Evolutionary conservation across 106 monocot species (phyloP), one percentile per base, ranked within the genome.

Genomic region (Acanthochlamys bracteata): DNA sequence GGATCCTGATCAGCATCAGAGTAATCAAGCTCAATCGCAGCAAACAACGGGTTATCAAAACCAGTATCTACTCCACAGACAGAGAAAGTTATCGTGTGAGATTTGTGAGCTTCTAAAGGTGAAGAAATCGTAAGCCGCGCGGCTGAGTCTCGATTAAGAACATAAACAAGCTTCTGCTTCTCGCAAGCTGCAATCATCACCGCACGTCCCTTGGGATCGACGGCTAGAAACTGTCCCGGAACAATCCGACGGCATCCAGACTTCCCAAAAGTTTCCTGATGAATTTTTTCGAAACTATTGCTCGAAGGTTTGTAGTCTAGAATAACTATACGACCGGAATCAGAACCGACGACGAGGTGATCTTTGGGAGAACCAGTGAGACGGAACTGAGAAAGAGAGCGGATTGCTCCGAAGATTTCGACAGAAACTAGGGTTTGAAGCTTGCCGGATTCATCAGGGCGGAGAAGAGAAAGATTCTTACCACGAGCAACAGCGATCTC

Each of bases 191-290:
- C 96, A n/a, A 91, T 78, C 91, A 91, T 91, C 23, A 88, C 86
- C 14, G 96, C 91, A 11, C 96, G 82, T 16, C 96, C 96, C 73
- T 98, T 98, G 54, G 96, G 96, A 46, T 98, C 96, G 20, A 91
- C 96, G 14, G 88, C 91, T 17, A 96, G 58, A 62, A 77, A 85
- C 83, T 98, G 88, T 25, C 96, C 96, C 7, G 96, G 91, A 39
- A 98, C 96, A 41, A 91, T 91, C 68, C 96, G 82, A 55, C 96
- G 77, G 83, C 96, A 98, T 10, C 96, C 96, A 13, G 96, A 98
- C 78, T 98, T 98, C 51, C 96, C 96, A 53, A 98, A 98, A 41
- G 96, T 98, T 72, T 98, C 96, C 79, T 98, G 96, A 59, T 98
- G 91, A 42, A 98, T 66, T 72, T 98, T 91, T 55, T 98, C 83